Evolutionary conservation across 805 yeast genomes (phyloP).

Genomic region (Starmerella stellata): DNA sequence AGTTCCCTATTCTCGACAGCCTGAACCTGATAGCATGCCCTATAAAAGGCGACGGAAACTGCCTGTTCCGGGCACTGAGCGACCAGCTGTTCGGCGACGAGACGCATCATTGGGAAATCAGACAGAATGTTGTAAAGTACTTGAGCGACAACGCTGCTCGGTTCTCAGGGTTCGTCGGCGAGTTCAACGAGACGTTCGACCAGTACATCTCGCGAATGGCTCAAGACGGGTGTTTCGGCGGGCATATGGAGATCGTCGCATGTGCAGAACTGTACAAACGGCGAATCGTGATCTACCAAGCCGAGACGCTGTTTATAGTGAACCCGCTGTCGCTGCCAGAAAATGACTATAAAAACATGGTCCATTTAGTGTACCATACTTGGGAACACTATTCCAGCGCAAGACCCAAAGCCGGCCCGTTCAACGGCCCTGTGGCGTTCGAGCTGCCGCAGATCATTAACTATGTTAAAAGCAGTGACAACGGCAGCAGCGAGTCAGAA

Average conservation of each 20-base stretch:
- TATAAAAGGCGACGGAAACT: conserved; percentile 28
- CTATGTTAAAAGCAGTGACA: not conserved
- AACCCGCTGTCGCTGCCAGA: conserved; percentile 9
- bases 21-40: conserved; percentile 25
- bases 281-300: conserved; percentile 26
- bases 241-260: conserved; percentile 28
- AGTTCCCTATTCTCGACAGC: conserved; percentile 23
- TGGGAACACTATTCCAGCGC: conserved; percentile 31
- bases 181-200: conserved; percentile 23
- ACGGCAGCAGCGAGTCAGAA: not conserved
- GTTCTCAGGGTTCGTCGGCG: conserved; percentile 23
- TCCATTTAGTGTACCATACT: conserved; percentile 27
- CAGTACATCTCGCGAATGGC: conserved; percentile 22
- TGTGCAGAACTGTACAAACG: conserved; percentile 22
- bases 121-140: conserved; percentile 22
- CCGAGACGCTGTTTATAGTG: conserved; percentile 24
- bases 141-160: conserved; percentile 20
- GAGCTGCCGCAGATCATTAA: conserved; percentile 1
- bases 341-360: not conserved
- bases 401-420: conserved; percentile 25
- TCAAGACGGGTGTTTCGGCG: conserved; percentile 27
- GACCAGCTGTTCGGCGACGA: conserved; percentile 27
- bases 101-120: conserved; percentile 19
- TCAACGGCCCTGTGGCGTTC: conserved; percentile 18
- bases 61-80: conserved; percentile 27